These are phyloP conservation scores for Pisolithus albus DNA, from an alignment of 768 basidiomycete genomes.

Conservation along the genomic window DNA sequence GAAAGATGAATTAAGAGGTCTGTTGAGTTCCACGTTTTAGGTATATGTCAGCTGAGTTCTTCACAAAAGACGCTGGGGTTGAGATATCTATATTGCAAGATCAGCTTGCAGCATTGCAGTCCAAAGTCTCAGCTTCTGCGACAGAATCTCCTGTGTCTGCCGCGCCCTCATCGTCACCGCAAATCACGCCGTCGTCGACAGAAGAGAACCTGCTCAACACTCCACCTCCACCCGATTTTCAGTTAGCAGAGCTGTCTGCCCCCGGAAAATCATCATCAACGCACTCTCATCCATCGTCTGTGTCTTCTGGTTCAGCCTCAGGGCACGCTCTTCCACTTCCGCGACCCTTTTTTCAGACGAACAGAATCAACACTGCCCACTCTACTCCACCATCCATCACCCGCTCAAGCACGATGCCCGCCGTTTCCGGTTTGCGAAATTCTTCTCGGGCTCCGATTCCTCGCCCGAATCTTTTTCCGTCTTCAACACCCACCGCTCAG, in stretches of 20 bases:
- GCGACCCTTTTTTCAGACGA: conserved; percentile 44
- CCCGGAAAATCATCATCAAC: conserved; percentile 35
- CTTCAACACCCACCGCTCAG: conserved; percentile 26
- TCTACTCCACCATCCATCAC: conserved; percentile 43
- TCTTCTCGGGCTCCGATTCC: conserved; percentile 39
- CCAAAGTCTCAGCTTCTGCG: conserved; percentile 23
- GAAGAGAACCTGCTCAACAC: conserved; percentile 57
- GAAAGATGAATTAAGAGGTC: conserved; percentile 90
- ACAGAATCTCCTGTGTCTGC: conserved; percentile 22
- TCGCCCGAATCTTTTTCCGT: conserved; percentile 36
- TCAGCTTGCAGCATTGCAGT: conserved; percentile 44
- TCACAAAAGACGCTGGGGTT: conserved; percentile 64
- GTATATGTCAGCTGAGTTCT: conserved; percentile 10
- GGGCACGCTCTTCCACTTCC: conserved; percentile 45
- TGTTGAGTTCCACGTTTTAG: conserved; percentile 8
- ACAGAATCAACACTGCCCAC: conserved; percentile 33
- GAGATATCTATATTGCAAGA: conserved; percentile 81
- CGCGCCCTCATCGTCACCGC: conserved; percentile 28
- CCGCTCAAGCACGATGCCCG: conserved; percentile 54
- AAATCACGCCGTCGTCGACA: conserved; percentile 19
- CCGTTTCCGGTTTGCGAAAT: conserved; percentile 41
- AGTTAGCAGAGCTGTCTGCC: conserved; percentile 49
- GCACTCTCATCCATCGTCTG: conserved; percentile 27
- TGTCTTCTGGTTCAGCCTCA: conserved; percentile 27
- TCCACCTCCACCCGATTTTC: conserved; percentile 53